A percentile compares a stretch with the other conserved stretches of the same genome.
Evolutionary conservation across 371 early-diverging fungal species (phyloP).

Genomic region (Mucor racemosus): DNA sequence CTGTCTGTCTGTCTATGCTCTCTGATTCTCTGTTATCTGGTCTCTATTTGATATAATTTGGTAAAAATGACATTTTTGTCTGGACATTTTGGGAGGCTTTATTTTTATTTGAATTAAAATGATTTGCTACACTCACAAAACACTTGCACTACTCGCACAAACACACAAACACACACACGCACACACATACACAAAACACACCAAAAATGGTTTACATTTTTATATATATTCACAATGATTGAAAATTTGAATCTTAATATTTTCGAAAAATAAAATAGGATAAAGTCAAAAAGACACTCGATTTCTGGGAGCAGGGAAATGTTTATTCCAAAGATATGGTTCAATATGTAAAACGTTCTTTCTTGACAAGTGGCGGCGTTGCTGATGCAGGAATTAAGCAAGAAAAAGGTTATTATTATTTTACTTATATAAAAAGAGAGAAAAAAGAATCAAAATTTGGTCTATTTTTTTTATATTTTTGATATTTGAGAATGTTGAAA

Average conservation of each 20-base stretch:
- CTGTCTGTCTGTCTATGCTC: neutral
- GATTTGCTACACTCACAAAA: too few species aligned
- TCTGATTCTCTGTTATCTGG: neutral
- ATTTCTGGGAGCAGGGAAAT: conserved; percentile 56
- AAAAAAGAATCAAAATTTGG: conserved; percentile 16
- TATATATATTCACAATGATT: neutral
- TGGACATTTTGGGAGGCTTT: too few species aligned
- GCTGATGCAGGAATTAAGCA: conserved; percentile 8
- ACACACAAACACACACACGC: neutral
- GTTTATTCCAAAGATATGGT: conserved; percentile 49
- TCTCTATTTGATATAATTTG: neutral
- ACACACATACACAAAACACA: neutral
- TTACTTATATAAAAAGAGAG: conserved; percentile 23
- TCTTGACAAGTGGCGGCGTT: conserved; percentile 29
- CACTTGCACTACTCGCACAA: too few species aligned
- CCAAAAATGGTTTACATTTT: too few species aligned
- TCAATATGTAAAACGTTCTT: conserved; percentile 42
- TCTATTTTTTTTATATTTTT: neutral
- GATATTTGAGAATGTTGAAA: conserved; percentile 14
- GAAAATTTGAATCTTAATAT: neutral
- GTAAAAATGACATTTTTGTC: too few species aligned
- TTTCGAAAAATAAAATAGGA: conserved; percentile 39
- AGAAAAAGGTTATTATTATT: too few species aligned
- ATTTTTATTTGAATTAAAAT: neutral
- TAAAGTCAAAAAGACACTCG: conserved; percentile 57